These are phyloP conservation scores for Auricularia sp. DNA, from an alignment of 768 basidiomycete genomes.

Conservation along the genomic window DNA sequence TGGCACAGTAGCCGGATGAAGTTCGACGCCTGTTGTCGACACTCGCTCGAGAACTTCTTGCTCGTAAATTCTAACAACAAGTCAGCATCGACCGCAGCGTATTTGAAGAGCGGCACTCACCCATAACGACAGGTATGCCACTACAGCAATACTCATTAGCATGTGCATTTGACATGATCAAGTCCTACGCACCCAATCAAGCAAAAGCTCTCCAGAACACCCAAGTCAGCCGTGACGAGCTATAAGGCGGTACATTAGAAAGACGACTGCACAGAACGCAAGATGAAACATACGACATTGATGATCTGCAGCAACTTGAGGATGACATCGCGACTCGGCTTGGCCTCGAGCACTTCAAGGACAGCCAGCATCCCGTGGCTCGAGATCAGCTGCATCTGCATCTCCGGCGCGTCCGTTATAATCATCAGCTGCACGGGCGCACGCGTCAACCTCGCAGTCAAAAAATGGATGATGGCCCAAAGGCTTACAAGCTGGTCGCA, in stretches of 20 bases:
- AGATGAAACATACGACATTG: constrained; percentile 58
- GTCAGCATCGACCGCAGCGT: not conserved
- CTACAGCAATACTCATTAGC: constrained; percentile 25
- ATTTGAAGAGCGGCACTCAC: constrained; percentile 28
- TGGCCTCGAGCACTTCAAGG: constrained; percentile 83
- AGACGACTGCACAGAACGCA: not conserved
- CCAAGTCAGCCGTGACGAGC: constrained; percentile 57
- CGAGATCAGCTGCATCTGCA: constrained; percentile 80
- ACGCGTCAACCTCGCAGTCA: constrained; percentile 4
- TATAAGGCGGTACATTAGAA: constrained; percentile 9
- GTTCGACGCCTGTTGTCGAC: constrained; percentile 88
- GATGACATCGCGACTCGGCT: constrained; percentile 75
- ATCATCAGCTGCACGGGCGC: constrained; percentile 48
- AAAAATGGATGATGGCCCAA: not conserved
- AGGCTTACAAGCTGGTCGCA: constrained; percentile 75
- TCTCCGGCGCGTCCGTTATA: constrained; percentile 70
- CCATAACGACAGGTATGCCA: constrained; percentile 94
- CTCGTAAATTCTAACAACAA: constrained; percentile 68
- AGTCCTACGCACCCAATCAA: constrained; percentile 58
- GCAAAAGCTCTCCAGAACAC: constrained; percentile 90
- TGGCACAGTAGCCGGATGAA: constrained; percentile 90
- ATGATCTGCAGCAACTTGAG: constrained; percentile 81
- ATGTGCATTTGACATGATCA: constrained; percentile 3
- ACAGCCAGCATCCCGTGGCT: constrained; percentile 94
- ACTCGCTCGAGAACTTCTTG: constrained; percentile 88